Base-by-base conservation (phyloP, 164 flowering plant species). In the Sedum album region DNA sequence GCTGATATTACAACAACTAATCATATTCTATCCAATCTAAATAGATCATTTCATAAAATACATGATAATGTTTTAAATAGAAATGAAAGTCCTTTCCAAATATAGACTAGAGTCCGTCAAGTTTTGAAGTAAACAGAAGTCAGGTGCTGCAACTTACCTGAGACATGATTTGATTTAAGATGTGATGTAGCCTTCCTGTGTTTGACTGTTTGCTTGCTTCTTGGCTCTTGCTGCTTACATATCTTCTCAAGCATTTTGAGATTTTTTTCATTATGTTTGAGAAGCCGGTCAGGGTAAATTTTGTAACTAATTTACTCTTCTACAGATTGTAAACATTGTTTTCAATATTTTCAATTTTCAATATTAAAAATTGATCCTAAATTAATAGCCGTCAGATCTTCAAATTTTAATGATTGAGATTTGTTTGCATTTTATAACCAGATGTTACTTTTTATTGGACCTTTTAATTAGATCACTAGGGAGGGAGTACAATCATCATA, bases 201-300 rank as follows among this genome's bases (percentile, higher is more conserved):
- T 70, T 80, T 85, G 25, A n/a, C n/a, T n/a, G n/a, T n/a, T n/a
- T n/a, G n/a, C n/a, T n/a, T n/a, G n/a, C n/a, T n/a, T n/a, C 83
- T 87, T 25, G 39, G 31, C 20, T 73, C 73, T 44, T 68, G 73
- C 48, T 78, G 76, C 67, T 77, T 73, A 6, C 68, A 57, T 6
- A 76, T 76, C 31, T 60, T 78, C 66, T 74, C 53, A 77, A 79
- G 83, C 74, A 79, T 81, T 68, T 55, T 73, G 33, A 80, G 36
- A 73, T 87, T 86, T 78, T 82, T 91, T 18, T 83, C 82, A 25
- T 72, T 85, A 61, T 63, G 30, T 75, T 86, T 84, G 86, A 86
- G 44, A 71, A 91, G 70, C 30, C 86, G 85, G 64, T 85, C 86
- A 65, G 53, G n/a, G n/a, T n/a, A n/a, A n/a, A n/a, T n/a, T n/a